These are phyloP conservation scores for Ophiocytium majus DNA, from an alignment of 352 stramenopile species.

Conservation along the genomic window DNA sequence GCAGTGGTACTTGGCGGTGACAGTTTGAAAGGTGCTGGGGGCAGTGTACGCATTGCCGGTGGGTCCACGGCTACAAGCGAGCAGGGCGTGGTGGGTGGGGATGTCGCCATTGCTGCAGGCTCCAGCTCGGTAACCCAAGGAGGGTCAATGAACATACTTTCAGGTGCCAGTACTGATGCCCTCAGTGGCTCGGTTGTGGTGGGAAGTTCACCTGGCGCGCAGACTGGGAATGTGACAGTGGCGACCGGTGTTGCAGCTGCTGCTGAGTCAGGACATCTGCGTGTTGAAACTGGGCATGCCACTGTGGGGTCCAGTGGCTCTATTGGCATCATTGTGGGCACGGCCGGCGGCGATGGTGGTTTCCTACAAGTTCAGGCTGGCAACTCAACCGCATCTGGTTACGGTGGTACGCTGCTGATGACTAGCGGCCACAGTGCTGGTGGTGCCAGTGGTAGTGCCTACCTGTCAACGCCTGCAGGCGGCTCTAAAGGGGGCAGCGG, in stretches of 20 bases:
- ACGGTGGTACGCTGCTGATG: conserved; percentile 35
- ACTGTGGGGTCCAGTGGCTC: background rate
- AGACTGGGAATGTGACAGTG: conserved; percentile 6
- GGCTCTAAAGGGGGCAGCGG: conserved; percentile 34
- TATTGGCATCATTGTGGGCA: conserved; percentile 9
- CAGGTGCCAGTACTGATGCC: background rate
- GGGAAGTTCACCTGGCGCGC: background rate
- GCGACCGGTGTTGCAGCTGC: background rate
- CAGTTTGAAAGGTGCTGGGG: background rate
- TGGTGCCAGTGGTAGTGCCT: conserved; percentile 35
- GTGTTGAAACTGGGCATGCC: background rate
- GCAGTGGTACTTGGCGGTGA: background rate
- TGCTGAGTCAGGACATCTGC: background rate
- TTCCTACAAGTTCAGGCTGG: conserved; percentile 31
- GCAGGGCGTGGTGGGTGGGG: background rate
- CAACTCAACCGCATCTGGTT: conserved; percentile 20
- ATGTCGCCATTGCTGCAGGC: background rate
- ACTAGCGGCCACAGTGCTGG: conserved; percentile 28
- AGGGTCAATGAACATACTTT: background rate
- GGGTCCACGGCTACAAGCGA: background rate
- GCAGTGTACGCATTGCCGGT: background rate
- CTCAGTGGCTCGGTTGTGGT: background rate
- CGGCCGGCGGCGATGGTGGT: conserved; percentile 18
- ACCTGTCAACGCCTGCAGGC: conserved; percentile 13
- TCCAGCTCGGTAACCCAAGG: background rate